A percentile compares a stretch with the other conserved stretches of the same genome.
Conservation (phyloP, 2,329 filamentous ascomycete genomes). For the Gliomastix tumulicola region DNA sequence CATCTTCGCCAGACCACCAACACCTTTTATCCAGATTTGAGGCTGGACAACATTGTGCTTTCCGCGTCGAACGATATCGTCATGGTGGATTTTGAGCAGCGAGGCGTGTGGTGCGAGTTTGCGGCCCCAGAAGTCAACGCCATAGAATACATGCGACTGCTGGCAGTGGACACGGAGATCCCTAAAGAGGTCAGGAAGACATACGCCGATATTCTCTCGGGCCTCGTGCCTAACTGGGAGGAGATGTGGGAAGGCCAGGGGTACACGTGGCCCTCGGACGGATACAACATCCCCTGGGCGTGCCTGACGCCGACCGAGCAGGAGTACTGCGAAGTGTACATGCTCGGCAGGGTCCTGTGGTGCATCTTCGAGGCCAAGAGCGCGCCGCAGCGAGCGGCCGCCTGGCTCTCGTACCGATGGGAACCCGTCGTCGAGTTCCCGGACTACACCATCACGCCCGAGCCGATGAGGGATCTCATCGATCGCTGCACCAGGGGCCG, state of each 20-base stretch:
- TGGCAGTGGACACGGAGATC: constrained; percentile 42
- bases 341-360: constrained; percentile 55
- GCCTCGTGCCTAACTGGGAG: constrained; percentile 40
- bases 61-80: constrained; percentile 37
- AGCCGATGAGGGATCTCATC: constrained; percentile 36
- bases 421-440: constrained; percentile 52
- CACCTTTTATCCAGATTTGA: constrained; percentile 51
- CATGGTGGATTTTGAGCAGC: constrained; percentile 57
- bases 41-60: constrained; percentile 52
- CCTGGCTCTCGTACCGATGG: constrained; percentile 53
- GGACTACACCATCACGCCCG: constrained; percentile 38
- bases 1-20: constrained; percentile 38
- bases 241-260: constrained; percentile 28
- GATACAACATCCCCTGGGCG: constrained; percentile 52
- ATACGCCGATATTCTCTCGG: constrained; percentile 32
- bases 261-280: constrained; percentile 37
- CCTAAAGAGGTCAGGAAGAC: constrained; percentile 26
- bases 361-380: constrained; percentile 56
- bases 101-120: constrained; percentile 57
- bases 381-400: constrained; percentile 46
- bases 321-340: constrained; percentile 54
- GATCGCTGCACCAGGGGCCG: constrained; percentile 44
- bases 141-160: constrained; percentile 48
- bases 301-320: constrained; percentile 43
- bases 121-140: constrained; percentile 53